Percentiles rank a stretch among this genome's conserved stretches.
These are phyloP conservation scores for Volvox reticuliferus DNA, from an alignment of 139 green algal species.

Conservation along the genomic window DNA sequence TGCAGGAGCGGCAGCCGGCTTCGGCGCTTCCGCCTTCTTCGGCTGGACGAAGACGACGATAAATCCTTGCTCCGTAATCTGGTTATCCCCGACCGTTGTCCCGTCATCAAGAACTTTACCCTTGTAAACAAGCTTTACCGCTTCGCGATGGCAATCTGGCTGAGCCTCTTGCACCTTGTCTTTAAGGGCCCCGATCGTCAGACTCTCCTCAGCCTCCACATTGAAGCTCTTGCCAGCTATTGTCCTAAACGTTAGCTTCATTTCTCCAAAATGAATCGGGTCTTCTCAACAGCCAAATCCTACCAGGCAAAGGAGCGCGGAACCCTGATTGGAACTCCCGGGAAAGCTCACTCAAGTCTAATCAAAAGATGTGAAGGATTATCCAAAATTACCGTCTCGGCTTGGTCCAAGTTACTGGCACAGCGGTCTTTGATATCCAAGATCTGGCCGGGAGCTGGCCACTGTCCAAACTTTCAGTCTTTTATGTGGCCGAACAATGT, in stretches of 20 bases:
- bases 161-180: conserved; percentile 49
- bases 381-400: too few relatives aligned
- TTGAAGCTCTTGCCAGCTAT: conserved; percentile 86
- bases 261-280: conserved; percentile 44
- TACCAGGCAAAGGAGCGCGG: too few relatives aligned
- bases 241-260: conserved; percentile 94
- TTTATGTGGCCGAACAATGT: too few relatives aligned
- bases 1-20: conserved; percentile 47
- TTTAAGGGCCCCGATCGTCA: conserved; percentile 72
- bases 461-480: not conserved
- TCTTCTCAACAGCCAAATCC: too few relatives aligned
- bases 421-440: not conserved
- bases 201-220: conserved; percentile 77
- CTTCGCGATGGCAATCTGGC: conserved; percentile 32
- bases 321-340: too few relatives aligned
- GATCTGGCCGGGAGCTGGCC: not conserved
- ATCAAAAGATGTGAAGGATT: too few relatives aligned
- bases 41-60: conserved; percentile 93
- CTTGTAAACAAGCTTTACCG: conserved; percentile 71
- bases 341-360: too few relatives aligned
- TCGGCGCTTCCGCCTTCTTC: conserved; percentile 71
- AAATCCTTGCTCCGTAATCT: conserved; percentile 88
- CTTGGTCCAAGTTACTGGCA: too few relatives aligned
- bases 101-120: conserved; percentile 88
- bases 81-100: conserved; percentile 78